Conservation (phyloP, 2,329 filamentous ascomycete species). For the Aspergillus latus region DNA sequence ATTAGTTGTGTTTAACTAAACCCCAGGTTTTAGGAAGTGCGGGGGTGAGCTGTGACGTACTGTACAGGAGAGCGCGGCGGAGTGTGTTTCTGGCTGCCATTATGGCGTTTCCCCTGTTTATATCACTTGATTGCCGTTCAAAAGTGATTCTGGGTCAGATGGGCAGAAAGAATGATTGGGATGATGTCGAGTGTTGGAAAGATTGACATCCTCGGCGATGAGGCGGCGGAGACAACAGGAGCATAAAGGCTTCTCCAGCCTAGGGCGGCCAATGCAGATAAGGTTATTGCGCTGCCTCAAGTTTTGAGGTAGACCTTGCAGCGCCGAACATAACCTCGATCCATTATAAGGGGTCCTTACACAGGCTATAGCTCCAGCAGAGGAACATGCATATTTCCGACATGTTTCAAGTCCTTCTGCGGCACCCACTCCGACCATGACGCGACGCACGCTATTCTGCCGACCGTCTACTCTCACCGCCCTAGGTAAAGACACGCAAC, state of each 20-base stretch:
- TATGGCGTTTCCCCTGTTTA: slow-evolving; percentile 5
- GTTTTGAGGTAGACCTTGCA: neutral
- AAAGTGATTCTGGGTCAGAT: too few relatives aligned
- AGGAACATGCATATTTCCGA: neutral
- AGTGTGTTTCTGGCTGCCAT: slow-evolving; percentile 59
- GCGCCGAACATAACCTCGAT: too few relatives aligned
- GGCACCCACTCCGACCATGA: neutral
- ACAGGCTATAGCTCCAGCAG: neutral
- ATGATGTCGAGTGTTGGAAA: neutral
- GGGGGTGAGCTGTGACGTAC: slow-evolving; percentile 51
- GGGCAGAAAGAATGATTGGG: too few relatives aligned
- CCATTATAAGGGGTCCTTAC: too few relatives aligned
- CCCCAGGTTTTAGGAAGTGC: slow-evolving; percentile 16
- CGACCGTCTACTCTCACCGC: slow-evolving; percentile 21
- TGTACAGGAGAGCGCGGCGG: slow-evolving; percentile 83
- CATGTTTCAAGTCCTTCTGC: neutral
- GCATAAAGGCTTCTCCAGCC: slow-evolving; percentile 24
- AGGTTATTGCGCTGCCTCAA: neutral
- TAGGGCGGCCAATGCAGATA: neutral
- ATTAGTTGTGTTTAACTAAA: neutral
- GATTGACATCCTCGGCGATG: slow-evolving; percentile 9
- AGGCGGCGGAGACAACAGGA: slow-evolving; percentile 1
- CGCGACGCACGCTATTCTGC: slow-evolving; percentile 25
- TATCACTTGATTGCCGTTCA: neutral
- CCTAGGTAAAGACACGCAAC: slow-evolving; percentile 23